Conservation (phyloP, 306 rosid genomes). For the Hippophae tibetana region DNA sequence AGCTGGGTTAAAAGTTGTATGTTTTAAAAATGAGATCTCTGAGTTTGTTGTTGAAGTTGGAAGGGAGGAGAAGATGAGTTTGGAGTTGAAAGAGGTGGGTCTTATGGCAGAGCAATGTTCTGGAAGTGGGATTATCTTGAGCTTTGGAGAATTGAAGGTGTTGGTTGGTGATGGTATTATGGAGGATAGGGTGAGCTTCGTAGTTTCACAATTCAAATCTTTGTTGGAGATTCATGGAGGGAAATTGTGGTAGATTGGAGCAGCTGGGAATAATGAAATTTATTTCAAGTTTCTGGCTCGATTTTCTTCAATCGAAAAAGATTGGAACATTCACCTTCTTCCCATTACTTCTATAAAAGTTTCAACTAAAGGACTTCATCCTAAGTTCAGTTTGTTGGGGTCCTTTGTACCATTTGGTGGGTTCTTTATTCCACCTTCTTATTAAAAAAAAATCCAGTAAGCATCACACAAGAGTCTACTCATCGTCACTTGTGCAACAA, state of each 20-base stretch:
- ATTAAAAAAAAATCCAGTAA: slow-evolving; percentile 35
- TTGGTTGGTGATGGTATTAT: slow-evolving; percentile 21
- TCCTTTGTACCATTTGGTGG: slow-evolving; percentile 96
- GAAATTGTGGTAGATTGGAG: slow-evolving; percentile 69
- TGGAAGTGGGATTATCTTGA: slow-evolving; percentile 44
- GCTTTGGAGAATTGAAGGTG: slow-evolving; percentile 50
- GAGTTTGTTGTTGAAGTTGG: too few species aligned
- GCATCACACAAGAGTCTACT: slow-evolving; percentile 27
- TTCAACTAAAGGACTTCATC: slow-evolving; percentile 39
- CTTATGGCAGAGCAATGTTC: slow-evolving; percentile 44
- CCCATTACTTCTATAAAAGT: slow-evolving; percentile 68
- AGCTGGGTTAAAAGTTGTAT: slow-evolving; percentile 26
- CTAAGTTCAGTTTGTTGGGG: slow-evolving; percentile 87
- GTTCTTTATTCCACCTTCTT: slow-evolving; percentile 59
- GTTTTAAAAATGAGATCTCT: too few species aligned
- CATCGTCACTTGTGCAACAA: slow-evolving; percentile 62
- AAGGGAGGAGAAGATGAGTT: too few species aligned
- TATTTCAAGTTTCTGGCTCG: slow-evolving; percentile 40
- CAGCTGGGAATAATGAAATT: slow-evolving; percentile 37
- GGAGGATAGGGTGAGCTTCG: slow-evolving; percentile 30
- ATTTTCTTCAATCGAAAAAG: slow-evolving; percentile 51
- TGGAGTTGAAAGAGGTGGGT: too few species aligned
- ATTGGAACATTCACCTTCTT: slow-evolving; percentile 70
- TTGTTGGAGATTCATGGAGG: slow-evolving; percentile 44
- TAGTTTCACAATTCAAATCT: slow-evolving; percentile 46